phyloP scores from a whole-genome alignment of 2,329 filamentous ascomycete genomes.

The Sclerotinia subarctica region DNA sequence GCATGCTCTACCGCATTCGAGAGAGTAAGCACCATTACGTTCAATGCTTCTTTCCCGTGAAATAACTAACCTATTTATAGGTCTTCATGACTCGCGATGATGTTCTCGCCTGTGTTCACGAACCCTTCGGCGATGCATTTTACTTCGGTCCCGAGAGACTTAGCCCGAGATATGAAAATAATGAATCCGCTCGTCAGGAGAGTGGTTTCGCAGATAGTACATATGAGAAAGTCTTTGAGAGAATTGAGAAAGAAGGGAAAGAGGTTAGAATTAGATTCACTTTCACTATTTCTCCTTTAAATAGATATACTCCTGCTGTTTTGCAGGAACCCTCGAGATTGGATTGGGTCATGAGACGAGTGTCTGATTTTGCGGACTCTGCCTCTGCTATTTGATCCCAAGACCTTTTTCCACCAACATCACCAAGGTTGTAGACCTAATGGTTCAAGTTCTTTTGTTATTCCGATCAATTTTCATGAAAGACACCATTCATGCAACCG shows the following conservation, averaged over 20 bases:
- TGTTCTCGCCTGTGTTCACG: constrained; percentile 79
- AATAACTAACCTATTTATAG: constrained; percentile 44
- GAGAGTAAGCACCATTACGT: constrained; percentile 54
- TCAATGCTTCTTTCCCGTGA: background rate
- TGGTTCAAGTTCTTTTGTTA: background rate
- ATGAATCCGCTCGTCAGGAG: constrained; percentile 52
- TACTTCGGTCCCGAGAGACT: constrained; percentile 93
- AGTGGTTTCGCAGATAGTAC: constrained; percentile 69
- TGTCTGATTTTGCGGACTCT: background rate
- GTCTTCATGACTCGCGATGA: constrained; percentile 95
- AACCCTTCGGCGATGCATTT: constrained; percentile 95
- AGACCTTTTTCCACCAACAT: background rate
- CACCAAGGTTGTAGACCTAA: background rate
- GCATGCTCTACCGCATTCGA: constrained; percentile 98
- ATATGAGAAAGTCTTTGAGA: constrained; percentile 73
- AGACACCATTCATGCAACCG: background rate
- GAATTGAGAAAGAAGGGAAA: constrained; percentile 66
- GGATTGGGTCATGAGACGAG: constrained; percentile 8
- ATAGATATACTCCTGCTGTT: background rate
- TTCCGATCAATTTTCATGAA: background rate
- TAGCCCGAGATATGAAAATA: constrained; percentile 71
- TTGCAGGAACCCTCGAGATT: background rate
- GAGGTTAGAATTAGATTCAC: constrained; percentile 46
- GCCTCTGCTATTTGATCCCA: background rate
- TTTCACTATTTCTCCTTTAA: constrained; percentile 8